Conservation (phyloP, 257 asterid genomes). For the Penstemon barbatus region DNA sequence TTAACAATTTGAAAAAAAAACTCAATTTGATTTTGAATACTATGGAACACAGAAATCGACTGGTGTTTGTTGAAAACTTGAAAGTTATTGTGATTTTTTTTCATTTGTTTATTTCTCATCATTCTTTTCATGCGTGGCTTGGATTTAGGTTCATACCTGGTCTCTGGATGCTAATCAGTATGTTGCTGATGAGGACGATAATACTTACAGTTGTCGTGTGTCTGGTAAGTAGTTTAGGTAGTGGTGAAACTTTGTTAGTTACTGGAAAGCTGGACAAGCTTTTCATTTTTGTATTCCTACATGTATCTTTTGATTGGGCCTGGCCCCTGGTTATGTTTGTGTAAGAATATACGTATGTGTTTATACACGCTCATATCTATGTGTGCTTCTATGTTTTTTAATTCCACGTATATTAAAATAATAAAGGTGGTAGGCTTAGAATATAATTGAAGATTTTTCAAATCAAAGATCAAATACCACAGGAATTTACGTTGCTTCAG, state of each 20-base stretch:
- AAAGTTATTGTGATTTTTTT: slow-evolving; percentile 13
- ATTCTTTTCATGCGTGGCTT: slow-evolving; percentile 26
- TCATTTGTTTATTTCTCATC: slow-evolving; percentile 17
- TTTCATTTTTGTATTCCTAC: slow-evolving; percentile 10
- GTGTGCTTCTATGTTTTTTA: background rate
- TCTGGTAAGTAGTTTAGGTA: slow-evolving; percentile 65
- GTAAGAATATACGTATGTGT: background rate
- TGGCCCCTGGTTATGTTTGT: background rate
- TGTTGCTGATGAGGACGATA: slow-evolving; percentile 97
- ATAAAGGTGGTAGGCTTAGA: background rate
- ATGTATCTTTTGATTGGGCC: background rate
- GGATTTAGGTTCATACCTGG: slow-evolving; percentile 74
- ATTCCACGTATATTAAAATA: background rate
- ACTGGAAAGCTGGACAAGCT: slow-evolving; percentile 10
- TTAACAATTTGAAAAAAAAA: slow-evolving; percentile 8
- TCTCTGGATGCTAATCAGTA: slow-evolving; percentile 92
- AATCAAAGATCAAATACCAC: background rate
- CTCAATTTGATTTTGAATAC: slow-evolving; percentile 6
- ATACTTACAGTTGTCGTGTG: slow-evolving; percentile 87
- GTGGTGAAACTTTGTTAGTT: slow-evolving; percentile 6
- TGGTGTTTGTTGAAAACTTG: slow-evolving; percentile 1
- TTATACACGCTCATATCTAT: background rate
- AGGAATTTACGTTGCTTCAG: slow-evolving; percentile 3
- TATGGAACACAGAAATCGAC: background rate
- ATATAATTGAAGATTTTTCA: background rate